These are phyloP conservation scores for Aspergillus coremiiformis DNA, from an alignment of 495 filamentous ascomycete species.

Conservation along the genomic window DNA sequence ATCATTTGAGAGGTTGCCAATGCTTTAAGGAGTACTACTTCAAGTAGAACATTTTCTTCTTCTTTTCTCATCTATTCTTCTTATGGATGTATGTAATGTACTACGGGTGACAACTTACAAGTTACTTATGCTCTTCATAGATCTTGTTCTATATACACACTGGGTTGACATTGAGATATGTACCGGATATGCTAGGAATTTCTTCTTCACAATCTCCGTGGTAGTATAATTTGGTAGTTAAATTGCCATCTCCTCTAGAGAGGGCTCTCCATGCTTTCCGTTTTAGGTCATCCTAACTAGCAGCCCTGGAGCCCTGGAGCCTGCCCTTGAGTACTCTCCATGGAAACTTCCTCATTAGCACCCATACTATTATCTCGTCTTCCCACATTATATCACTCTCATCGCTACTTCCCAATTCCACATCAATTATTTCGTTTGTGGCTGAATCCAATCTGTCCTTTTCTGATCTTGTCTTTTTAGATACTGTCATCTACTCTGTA, in stretches of 20 bases:
- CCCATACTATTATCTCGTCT: neutral
- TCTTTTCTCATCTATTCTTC: neutral
- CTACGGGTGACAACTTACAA: neutral
- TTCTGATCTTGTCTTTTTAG: conserved; percentile 17
- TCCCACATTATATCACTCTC: neutral
- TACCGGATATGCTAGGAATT: neutral
- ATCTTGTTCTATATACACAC: neutral
- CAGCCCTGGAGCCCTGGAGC: neutral
- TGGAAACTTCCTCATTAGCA: neutral
- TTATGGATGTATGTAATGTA: no score
- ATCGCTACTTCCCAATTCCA: conserved; percentile 13
- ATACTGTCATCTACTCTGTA: conserved; percentile 20
- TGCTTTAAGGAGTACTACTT: no score
- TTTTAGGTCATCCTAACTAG: neutral
- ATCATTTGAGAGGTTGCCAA: no score
- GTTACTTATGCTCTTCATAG: neutral
- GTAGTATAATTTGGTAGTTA: no score
- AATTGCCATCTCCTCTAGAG: no score
- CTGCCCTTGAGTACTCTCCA: no score
- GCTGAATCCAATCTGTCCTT: neutral
- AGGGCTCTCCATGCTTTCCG: neutral
- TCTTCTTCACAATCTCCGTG: neutral
- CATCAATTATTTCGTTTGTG: conserved; percentile 3
- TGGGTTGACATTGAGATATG: neutral
- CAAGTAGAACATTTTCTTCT: no score